Conservation (phyloP, 352 stramenopile species). For the Phytophthora nicotianae region DNA sequence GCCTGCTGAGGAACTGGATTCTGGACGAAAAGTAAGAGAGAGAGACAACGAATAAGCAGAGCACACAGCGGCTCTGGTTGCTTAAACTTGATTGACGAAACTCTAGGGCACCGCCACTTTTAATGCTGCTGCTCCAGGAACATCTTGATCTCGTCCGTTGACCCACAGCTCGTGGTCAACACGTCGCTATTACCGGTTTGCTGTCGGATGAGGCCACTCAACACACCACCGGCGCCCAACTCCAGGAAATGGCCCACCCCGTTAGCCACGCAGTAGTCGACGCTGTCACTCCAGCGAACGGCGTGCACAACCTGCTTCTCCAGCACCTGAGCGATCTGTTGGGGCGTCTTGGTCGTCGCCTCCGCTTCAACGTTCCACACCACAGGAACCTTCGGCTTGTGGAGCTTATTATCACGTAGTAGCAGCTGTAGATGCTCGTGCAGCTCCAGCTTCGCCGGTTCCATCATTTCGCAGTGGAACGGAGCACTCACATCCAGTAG, state of each 20-base stretch:
- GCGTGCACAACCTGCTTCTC: conserved; percentile 66
- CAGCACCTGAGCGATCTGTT: conserved; percentile 52
- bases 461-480: conserved; percentile 87
- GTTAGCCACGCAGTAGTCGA: conserved; percentile 72
- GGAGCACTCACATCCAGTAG: conserved; percentile 82
- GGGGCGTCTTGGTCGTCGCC: conserved; percentile 43
- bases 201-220: conserved; percentile 80
- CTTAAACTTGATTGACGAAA: conserved; percentile 7
- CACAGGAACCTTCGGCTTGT: conserved; percentile 54
- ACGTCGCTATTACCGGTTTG: conserved; percentile 40
- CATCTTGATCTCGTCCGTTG: conserved; percentile 55
- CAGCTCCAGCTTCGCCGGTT: conserved; percentile 59
- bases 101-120: background rate
- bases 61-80: background rate
- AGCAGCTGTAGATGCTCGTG: conserved; percentile 41
- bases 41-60: conserved; percentile 20
- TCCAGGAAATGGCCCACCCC: conserved; percentile 67
- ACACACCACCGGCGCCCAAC: conserved; percentile 69
- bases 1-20: background rate
- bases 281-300: conserved; percentile 81
- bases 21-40: conserved; percentile 7
- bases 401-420: conserved; percentile 34
- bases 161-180: conserved; percentile 55
- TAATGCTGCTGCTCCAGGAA: conserved; percentile 39
- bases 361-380: conserved; percentile 83